Evolutionary conservation across 2,329 filamentous ascomycete species (phyloP), one percentile per base, ranked within the genome.

Genomic region (Leptographium wingfieldii): DNA sequence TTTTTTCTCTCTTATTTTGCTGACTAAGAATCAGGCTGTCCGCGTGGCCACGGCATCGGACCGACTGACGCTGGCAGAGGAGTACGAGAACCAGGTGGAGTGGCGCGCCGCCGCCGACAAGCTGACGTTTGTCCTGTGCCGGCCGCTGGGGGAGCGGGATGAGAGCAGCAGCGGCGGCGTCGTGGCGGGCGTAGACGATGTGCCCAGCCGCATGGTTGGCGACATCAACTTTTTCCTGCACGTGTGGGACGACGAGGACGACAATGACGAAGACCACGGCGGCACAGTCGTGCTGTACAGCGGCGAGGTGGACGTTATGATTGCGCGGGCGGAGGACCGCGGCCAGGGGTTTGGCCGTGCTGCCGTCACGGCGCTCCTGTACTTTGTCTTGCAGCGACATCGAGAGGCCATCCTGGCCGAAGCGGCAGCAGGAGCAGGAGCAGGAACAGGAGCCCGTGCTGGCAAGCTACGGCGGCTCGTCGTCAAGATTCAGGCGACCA

Each of bases 21-120:
- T 59, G 25, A 49, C n/a, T 16, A 65, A 14, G 3, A 12, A 16
- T 19, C 62, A 88, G 84, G 80, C 84, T 55, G 88, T 96, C 48
- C 92, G 87, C 74, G 78, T 84, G 72, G 86, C 88, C 59, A 97
- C 92, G 0, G 91, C 92, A 1, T 96, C 92, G 0, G 91, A 96
- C 63, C 88, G 86, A 0, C 79, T 97, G 57, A 85, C 81, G 0
- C 76, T 96, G 0, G 77, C 83, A 0, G 87, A 96, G 69, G 92
- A 97, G 76, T 90, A 94, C 72, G 81, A 83, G 56, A 97, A 96
- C 85, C 92, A 96, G 72, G 74, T 75, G n/a, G 90, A 85, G 64
- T 97, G 92, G 92, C 85, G 91, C 46, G 75, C 75, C 25, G 88
- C 94, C 51, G 72, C 75, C 31, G 92, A 97, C 73, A 97, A 97